These are phyloP conservation scores for Fusarium stilboides DNA, from an alignment of 2,329 filamentous ascomycete species.

Conservation along the genomic window DNA sequence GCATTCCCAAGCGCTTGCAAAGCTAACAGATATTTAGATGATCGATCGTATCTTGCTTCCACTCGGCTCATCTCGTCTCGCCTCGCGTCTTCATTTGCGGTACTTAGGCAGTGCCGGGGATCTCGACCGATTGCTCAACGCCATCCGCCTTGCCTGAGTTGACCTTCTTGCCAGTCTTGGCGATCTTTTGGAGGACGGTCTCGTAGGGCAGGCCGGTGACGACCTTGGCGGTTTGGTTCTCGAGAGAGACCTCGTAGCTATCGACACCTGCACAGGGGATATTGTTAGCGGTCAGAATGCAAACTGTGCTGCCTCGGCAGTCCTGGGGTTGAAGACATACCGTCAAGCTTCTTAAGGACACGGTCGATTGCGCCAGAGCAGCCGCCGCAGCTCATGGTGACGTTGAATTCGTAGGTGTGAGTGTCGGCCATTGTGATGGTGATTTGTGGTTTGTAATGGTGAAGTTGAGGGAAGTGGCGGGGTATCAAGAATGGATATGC, in stretches of 20 bases:
- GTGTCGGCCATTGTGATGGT: conserved; percentile 75
- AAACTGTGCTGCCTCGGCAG: background rate
- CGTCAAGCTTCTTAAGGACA: conserved; percentile 92
- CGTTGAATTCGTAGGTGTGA: conserved; percentile 95
- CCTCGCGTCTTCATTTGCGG: conserved; percentile 1
- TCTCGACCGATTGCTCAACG: conserved; percentile 66
- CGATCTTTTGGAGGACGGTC: conserved; percentile 87
- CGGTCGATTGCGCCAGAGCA: conserved; percentile 96
- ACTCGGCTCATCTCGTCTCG: conserved; percentile 11
- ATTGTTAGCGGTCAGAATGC: conserved; percentile 20
- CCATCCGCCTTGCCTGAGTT: conserved; percentile 83
- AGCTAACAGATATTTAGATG: conserved; percentile 42
- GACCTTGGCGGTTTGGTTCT: conserved; percentile 86
- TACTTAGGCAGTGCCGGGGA: conserved; percentile 55
- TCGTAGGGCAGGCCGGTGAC: conserved; percentile 81
- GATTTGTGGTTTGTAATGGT: conserved; percentile 15
- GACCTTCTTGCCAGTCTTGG: conserved; percentile 95
- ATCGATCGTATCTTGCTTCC: conserved; percentile 11
- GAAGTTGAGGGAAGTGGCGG: conserved; percentile 37
- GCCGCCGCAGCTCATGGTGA: conserved; percentile 94
- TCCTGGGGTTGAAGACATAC: conserved; percentile 63
- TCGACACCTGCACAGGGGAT: conserved; percentile 77
- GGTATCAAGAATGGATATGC: conserved; percentile 32
- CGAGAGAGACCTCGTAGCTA: conserved; percentile 88
- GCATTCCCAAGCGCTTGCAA: conserved; percentile 36